Evolutionary conservation across 352 stramenopile genomes (phyloP).

Genomic region (Elongisporangium undulatum): DNA sequence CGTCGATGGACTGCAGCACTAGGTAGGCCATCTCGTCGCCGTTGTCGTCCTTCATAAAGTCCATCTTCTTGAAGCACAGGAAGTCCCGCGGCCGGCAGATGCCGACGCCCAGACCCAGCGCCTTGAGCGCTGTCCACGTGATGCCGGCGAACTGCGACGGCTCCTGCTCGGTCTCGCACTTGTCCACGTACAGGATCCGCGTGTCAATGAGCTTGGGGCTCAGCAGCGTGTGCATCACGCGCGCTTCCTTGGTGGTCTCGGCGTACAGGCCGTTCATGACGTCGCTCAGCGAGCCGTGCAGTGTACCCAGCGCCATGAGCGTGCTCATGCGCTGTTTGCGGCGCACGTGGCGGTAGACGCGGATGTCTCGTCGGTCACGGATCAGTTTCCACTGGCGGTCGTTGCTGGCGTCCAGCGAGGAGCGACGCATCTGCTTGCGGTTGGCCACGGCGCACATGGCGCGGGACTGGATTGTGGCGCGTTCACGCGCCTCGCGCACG

Average conservation of each 20-base stretch:
- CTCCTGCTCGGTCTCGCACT: conserved; percentile 41
- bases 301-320: conserved; percentile 53
- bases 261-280: conserved; percentile 79
- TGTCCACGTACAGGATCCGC: conserved; percentile 66
- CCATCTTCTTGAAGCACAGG: conserved; percentile 80
- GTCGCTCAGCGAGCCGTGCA: conserved; percentile 59
- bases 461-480: not conserved
- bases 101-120: conserved; percentile 27
- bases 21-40: conserved; percentile 68
- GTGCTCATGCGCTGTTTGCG: conserved; percentile 37
- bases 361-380: conserved; percentile 50
- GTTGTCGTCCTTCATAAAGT: conserved; percentile 42
- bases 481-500: conserved; percentile 39
- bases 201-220: conserved; percentile 51
- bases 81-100: conserved; percentile 69
- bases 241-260: conserved; percentile 59
- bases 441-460: not conserved
- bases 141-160: conserved; percentile 76
- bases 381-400: conserved; percentile 65
- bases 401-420: not conserved
- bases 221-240: conserved; percentile 58
- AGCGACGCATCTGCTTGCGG: not conserved
- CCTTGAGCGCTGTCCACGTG: conserved; percentile 61
- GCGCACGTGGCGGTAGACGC: conserved; percentile 44
- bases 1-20: conserved; percentile 67